A percentile compares a stretch with the other conserved stretches of the same genome.
Evolutionary conservation across 2,329 filamentous ascomycete species (phyloP).

Genomic region (Aspergillus terreus): DNA sequence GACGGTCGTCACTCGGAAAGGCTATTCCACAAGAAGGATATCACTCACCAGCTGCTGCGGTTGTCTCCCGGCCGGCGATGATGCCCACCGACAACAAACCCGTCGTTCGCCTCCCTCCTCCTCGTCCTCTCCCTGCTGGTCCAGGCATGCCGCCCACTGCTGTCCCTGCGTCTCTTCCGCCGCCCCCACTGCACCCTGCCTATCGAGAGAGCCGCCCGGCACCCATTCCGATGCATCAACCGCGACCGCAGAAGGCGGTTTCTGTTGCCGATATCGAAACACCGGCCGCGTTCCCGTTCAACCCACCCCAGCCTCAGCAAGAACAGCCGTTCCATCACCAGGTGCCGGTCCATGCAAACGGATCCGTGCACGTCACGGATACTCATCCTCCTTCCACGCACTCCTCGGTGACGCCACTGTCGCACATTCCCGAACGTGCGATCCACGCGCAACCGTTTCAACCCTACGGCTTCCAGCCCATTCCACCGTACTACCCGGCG

Average conservation of each 20-base stretch:
- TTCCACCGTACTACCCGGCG: conserved; percentile 56
- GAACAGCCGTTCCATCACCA: conserved; percentile 93
- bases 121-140: conserved; percentile 27
- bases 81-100: conserved; percentile 64
- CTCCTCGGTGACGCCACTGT: conserved; percentile 73
- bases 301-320: conserved; percentile 61
- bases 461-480: conserved; percentile 61
- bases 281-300: conserved; percentile 60
- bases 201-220: conserved; percentile 59
- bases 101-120: conserved; percentile 77
- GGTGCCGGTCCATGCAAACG: conserved; percentile 70
- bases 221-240: conserved; percentile 81
- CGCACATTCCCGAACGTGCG: conserved; percentile 87
- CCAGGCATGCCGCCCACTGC: conserved; percentile 3
- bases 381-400: conserved; percentile 53
- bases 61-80: conserved; percentile 64
- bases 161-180: conserved; percentile 38
- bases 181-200: conserved; percentile 53
- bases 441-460: conserved; percentile 91
- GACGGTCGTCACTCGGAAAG: conserved; percentile 73
- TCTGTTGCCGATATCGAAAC: conserved; percentile 91
- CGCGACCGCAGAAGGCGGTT: conserved; percentile 88
- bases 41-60: conserved; percentile 76
- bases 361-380: conserved; percentile 53
- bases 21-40: conserved; percentile 68